phyloP scores from a whole-genome alignment of 108 stramenopile species.

The Schizochytrium sp. region DNA sequence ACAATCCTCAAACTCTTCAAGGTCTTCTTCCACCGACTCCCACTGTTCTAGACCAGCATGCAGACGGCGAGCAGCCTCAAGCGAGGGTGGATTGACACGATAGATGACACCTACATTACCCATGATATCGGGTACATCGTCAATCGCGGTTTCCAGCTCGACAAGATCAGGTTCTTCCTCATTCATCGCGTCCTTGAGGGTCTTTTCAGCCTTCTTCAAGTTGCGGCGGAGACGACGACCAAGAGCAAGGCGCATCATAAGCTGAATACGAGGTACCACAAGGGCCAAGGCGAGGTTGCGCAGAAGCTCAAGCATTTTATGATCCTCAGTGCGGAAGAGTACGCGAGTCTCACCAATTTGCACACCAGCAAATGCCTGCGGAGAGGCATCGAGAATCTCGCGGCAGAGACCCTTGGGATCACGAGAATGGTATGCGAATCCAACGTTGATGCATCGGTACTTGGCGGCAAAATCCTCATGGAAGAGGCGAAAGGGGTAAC shows the following conservation, averaged over 20 bases:
- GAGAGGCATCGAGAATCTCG: conserved; percentile 61
- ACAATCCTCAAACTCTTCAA: conserved; percentile 61
- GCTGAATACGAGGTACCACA: background rate
- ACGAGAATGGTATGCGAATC: conserved; percentile 53
- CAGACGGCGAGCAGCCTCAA: conserved; percentile 52
- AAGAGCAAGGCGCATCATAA: background rate
- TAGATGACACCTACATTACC: conserved; percentile 41
- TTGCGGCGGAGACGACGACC: background rate
- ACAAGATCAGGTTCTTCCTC: conserved; percentile 8
- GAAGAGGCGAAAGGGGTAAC: conserved; percentile 67
- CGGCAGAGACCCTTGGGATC: conserved; percentile 24
- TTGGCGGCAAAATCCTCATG: conserved; percentile 64
- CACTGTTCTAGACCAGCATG: conserved; percentile 41
- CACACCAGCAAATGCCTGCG: conserved; percentile 61
- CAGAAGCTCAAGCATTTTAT: conserved; percentile 76
- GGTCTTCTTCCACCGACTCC: conserved; percentile 54
- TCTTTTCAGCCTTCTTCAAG: background rate
- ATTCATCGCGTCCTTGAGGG: conserved; percentile 49
- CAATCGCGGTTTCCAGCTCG: conserved; percentile 53
- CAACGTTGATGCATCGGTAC: conserved; percentile 61
- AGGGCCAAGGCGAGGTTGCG: conserved; percentile 51
- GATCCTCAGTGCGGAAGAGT: conserved; percentile 75
- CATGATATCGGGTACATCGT: conserved; percentile 33
- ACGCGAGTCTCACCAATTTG: conserved; percentile 76
- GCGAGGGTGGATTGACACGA: conserved; percentile 21